A percentile compares a stretch with the other conserved stretches of the same genome.
Evolutionary conservation across 148 eudicot species (phyloP).

Genomic region (Bassia scoparia): DNA sequence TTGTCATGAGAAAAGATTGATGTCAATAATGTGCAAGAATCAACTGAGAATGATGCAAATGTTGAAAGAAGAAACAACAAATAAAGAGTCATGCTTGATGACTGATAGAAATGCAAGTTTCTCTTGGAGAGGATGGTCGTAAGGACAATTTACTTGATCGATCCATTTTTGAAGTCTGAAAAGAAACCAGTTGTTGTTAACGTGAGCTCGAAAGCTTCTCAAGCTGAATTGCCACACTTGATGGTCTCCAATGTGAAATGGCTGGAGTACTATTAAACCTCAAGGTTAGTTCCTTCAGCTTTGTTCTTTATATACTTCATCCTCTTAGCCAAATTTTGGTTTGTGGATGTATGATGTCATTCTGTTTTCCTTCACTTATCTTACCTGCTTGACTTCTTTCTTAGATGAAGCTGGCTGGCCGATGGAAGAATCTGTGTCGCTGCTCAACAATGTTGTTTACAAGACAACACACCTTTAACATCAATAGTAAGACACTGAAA

Average conservation of each 20-base stretch:
- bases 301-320: background rate
- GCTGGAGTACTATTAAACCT: background rate
- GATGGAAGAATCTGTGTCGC: too few species aligned
- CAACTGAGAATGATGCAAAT: constrained; percentile 13
- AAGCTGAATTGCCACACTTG: constrained; percentile 1
- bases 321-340: background rate
- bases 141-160: constrained; percentile 34
- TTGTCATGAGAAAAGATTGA: too few species aligned
- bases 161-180: constrained; percentile 36
- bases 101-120: constrained; percentile 29
- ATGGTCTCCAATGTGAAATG: constrained; percentile 1
- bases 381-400: too few species aligned
- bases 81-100: constrained; percentile 33
- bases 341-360: background rate
- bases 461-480: too few species aligned
- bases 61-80: constrained; percentile 2
- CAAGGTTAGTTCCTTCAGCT: constrained; percentile 31
- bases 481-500: too few species aligned
- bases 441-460: too few species aligned
- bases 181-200: constrained; percentile 24
- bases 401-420: constrained; percentile 14
- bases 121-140: constrained; percentile 24
- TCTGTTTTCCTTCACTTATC: too few species aligned
- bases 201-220: constrained; percentile 10
- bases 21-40: background rate